These are phyloP conservation scores for Galeopsis tetrahit DNA, from an alignment of 257 asterid species.

Conservation along the genomic window DNA sequence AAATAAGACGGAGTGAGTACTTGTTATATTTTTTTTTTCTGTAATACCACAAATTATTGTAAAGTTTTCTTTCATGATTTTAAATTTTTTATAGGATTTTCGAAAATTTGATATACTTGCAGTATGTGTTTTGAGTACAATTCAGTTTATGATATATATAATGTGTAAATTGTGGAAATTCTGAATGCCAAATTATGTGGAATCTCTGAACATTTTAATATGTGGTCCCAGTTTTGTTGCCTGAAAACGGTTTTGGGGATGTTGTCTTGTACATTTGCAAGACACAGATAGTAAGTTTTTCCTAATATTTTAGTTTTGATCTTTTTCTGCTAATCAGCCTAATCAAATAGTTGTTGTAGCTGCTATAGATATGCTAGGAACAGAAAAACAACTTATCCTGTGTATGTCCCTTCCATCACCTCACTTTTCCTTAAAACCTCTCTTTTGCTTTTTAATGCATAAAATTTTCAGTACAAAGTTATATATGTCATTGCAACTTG, in stretches of 20 bases:
- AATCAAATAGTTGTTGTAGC: not conserved
- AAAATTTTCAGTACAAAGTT: conserved; percentile 16
- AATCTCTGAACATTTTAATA: not conserved
- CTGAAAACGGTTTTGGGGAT: conserved; percentile 16
- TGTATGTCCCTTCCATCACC: not conserved
- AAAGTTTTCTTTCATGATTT: conserved; percentile 7
- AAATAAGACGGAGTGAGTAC: too few relatives aligned
- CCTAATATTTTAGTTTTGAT: not conserved
- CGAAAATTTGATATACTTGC: not conserved
- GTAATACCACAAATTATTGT: not conserved
- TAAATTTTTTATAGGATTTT: not conserved
- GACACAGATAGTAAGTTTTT: not conserved
- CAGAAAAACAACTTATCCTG: not conserved
- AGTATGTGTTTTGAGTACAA: not conserved
- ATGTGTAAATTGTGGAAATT: not conserved
- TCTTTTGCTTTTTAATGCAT: conserved; percentile 4
- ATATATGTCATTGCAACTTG: conserved; percentile 18
- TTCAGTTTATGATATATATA: not conserved
- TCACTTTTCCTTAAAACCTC: not conserved
- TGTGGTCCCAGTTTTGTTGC: conserved; percentile 8
- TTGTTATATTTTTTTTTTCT: not conserved
- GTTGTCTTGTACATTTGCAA: not conserved
- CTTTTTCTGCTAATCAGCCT: not conserved
- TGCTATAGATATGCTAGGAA: conserved; percentile 7
- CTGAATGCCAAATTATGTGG: not conserved